Evolutionary conservation across 1,284 basidiomycete genomes (phyloP), one percentile per base, ranked within the genome.

Genomic region (Ganoderma lingzhi): DNA sequence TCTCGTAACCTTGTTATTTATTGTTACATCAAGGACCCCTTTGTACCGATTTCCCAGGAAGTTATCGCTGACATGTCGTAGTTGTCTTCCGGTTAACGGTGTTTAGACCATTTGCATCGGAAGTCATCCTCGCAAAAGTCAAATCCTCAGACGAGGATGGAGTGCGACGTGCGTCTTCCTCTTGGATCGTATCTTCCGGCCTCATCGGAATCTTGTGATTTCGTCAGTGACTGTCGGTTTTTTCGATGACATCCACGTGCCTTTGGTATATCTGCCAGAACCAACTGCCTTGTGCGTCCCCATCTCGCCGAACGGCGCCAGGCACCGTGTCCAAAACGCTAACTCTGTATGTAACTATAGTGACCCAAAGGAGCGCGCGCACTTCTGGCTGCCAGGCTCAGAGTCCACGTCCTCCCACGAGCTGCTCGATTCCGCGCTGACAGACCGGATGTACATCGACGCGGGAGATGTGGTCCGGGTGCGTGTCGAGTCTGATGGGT

Each of bases 211-310:
- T 53, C 42, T 63, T 63, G n/a, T 63, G 51, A 63, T 66, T 45
- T 63, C 3, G 61, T 19, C 75, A 97, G 96, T 98, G 42, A 91
- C 93, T 9, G 81, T 98, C 45, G 93, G 92, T 17, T 99, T 99
- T 83, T 99, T 99, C 77, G 95, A 97, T 78, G 96, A 98, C 77
- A 92, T 99, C 48, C 94, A 95, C 78, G 88, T 99, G 61, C 93
- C 85, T 56, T 82, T 81, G 42, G 87, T 82, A 66, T 97, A 86
- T 83, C 90, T 89, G 51, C 95, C 94, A 4, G 87, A 90, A 74
- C 93, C 93, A 2, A 90, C 88, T 41, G 88, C 93, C 3, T 96
- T 95, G 93, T 94, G 77, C 69, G 91, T 45, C 44, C 17, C 44
- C 45, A 41, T 58, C 35, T 41, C 63, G 56, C 41, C 41, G 30